A percentile compares a stretch with the other conserved stretches of the same genome.
Conservation (phyloP, 83 land plant genomes). For the Diphasiastrum complanatum region DNA sequence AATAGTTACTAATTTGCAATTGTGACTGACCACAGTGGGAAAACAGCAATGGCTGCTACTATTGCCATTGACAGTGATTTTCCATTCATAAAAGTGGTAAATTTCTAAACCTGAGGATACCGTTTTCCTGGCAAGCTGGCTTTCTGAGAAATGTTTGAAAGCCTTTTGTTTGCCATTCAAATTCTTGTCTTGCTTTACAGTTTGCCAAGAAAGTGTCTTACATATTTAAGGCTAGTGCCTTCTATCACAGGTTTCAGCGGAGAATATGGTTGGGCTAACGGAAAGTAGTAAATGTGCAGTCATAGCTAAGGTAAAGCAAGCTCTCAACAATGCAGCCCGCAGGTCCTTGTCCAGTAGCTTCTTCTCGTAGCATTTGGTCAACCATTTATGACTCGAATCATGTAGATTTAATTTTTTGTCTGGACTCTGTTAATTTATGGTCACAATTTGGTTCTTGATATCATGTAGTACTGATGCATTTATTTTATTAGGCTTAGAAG, state of each 20-base stretch:
- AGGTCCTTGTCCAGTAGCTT: too few relatives aligned
- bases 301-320: slow-evolving; percentile 66
- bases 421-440: too few relatives aligned
- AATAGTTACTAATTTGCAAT: background rate
- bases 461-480: too few relatives aligned
- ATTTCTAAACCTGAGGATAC: background rate
- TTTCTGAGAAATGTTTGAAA: background rate
- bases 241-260: slow-evolving; percentile 63
- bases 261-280: slow-evolving; percentile 82
- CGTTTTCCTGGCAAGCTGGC: background rate
- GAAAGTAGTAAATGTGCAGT: slow-evolving; percentile 76
- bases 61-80: slow-evolving; percentile 88
- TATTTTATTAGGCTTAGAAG: too few relatives aligned
- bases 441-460: too few relatives aligned
- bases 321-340: too few relatives aligned
- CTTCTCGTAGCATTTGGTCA: too few relatives aligned
- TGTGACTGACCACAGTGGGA: slow-evolving; percentile 60
- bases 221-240: background rate
- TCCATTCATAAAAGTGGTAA: slow-evolving; percentile 88
- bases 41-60: slow-evolving; percentile 89
- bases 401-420: too few relatives aligned
- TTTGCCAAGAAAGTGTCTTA: background rate
- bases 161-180: background rate
- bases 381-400: too few relatives aligned
- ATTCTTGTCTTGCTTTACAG: background rate